Base-by-base conservation (phyloP, 2,329 filamentous ascomycete genomes). In the Leptographium lundbergii region DNA sequence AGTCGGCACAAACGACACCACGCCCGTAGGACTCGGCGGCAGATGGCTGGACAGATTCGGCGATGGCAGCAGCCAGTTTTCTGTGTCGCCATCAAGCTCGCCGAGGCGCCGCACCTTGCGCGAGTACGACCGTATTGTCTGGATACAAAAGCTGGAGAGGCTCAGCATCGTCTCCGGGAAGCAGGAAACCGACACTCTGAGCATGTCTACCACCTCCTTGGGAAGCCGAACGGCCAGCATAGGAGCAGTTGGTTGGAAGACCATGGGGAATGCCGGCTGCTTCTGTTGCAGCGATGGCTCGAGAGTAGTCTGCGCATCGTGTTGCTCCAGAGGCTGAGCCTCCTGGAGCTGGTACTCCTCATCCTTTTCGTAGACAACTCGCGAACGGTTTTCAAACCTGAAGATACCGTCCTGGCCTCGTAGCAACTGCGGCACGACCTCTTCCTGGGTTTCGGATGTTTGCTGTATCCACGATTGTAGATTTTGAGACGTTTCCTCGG, bases 151-250 rank as follows among this genome's bases (percentile, higher is more conserved):
- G 64, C 77, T 81, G 0, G 75, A 77, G 6, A 79, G 77, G 13
- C 78, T 70, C 1, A 84, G 75, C 76, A 82, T 81, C 1, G 80
- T 81, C 63, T 82, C 80, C 0, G 81, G 81, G 62, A 84, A 84
- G 63, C 78, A 81, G 6, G 75, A 70, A 13, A 81, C 75, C 0
- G 77, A 81, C 6, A 81, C 73, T 32, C 77, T 71, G 4, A 84
- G 70, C 0, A 75, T 81, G 60, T 84, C 80, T 48, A 82, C 67
- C 3, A 81, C 72, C 29, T 81, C 74, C 1, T 77, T 74, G 0
- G 80, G 78, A 0, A 84, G 70, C 1, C 77, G 80, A 6, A 82
- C 58, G 6, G 58, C 63, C 1, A 63, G 59, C 9, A 59, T 45
- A 9, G 57, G 57, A 4, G 56, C 9, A 1, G 52, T 36, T 19